A percentile compares a stretch with the other conserved stretches of the same genome.
These are phyloP conservation scores for Vachellia pachyceras DNA, from an alignment of 306 rosid genomes.

Conservation along the genomic window DNA sequence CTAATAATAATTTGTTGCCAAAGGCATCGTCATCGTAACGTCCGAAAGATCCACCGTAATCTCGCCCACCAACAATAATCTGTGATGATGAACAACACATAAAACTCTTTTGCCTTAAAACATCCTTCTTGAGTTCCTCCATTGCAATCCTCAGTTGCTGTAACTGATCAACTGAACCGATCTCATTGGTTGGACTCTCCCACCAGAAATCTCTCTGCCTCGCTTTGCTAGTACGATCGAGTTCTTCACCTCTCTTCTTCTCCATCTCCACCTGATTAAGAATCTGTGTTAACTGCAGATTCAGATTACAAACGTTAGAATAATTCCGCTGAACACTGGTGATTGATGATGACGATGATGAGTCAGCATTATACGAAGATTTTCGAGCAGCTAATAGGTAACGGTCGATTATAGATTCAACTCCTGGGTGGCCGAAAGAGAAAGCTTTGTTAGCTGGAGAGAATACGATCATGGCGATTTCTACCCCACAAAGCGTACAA, in stretches of 20 bases:
- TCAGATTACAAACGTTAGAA: conserved; percentile 18
- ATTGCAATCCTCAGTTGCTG: conserved; percentile 30
- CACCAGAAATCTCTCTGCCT: conserved; percentile 36
- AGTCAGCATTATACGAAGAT: background rate
- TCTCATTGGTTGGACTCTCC: conserved; percentile 34
- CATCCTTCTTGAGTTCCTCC: conserved; percentile 28
- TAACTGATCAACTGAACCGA: conserved; percentile 27
- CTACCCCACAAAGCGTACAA: conserved; percentile 42
- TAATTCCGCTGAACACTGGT: background rate
- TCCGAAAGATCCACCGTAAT: conserved; percentile 4
- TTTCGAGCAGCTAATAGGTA: conserved; percentile 1
- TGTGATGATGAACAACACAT: background rate
- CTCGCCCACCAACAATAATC: background rate
- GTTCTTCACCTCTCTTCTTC: conserved; percentile 31
- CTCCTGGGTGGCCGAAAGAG: conserved; percentile 43
- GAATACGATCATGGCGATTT: conserved; percentile 39
- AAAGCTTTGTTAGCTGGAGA: conserved; percentile 38
- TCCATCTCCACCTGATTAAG: conserved; percentile 30
- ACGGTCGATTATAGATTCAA: conserved; percentile 33
- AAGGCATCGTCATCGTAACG: background rate
- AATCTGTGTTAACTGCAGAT: conserved; percentile 28
- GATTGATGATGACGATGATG: background rate
- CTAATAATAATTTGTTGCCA: background rate
- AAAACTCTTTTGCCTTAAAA: conserved; percentile 17
- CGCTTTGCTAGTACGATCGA: conserved; percentile 18